Percentiles rank a stretch among this genome's conserved stretches.
These are phyloP conservation scores for Senna tora DNA, from an alignment of 306 rosid genomes.

Conservation along the genomic window DNA sequence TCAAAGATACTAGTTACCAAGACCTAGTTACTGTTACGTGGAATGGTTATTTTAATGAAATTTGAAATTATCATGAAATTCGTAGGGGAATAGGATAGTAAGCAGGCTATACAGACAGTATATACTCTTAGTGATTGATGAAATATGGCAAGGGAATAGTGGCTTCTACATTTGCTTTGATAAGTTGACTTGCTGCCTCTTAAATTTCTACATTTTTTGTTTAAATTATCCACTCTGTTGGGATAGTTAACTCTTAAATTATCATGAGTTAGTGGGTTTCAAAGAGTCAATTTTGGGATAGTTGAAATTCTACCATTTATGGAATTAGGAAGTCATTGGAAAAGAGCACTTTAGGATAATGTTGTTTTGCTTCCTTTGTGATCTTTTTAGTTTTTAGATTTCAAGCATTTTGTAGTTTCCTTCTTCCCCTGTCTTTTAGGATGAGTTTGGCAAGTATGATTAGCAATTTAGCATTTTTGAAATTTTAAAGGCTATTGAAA, in stretches of 20 bases:
- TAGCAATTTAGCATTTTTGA: too few species aligned
- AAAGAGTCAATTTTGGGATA: slow-evolving; percentile 18
- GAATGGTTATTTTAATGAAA: too few species aligned
- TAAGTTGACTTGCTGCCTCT: not conserved
- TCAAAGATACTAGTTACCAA: not conserved
- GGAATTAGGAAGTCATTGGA: slow-evolving; percentile 2
- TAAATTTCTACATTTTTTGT: not conserved
- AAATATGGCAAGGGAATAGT: not conserved
- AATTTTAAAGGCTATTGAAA: too few species aligned
- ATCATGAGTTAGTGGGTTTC: not conserved
- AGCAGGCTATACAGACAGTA: too few species aligned
- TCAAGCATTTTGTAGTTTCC: too few species aligned
- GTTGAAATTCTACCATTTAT: not conserved
- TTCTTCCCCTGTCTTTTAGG: too few species aligned
- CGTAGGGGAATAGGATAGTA: not conserved
- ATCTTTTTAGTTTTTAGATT: too few species aligned
- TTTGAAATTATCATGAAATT: not conserved
- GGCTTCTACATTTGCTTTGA: slow-evolving; percentile 5
- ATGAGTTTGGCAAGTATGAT: too few species aligned
- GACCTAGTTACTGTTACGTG: not conserved
- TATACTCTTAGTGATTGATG: not conserved
- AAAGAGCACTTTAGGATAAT: too few species aligned
- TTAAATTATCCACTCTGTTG: not conserved
- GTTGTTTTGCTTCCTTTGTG: too few species aligned
- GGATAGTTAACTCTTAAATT: too few species aligned